Conservation (phyloP, 1,284 basidiomycete species). For the Ustilago hordei region DNA sequence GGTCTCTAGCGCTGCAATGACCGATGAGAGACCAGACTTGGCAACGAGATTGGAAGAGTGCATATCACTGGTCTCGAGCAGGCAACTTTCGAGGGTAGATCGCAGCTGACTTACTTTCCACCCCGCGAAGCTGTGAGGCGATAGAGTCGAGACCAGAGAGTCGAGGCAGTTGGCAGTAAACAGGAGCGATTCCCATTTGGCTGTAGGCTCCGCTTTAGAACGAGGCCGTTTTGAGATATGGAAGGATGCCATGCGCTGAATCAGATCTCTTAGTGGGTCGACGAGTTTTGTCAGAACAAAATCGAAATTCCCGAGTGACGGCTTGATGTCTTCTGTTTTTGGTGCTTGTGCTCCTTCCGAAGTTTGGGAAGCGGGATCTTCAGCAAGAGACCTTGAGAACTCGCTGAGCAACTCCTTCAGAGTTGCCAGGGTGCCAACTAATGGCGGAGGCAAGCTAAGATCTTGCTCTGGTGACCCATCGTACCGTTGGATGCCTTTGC, state of each 20-base stretch:
- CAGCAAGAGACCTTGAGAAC: constrained; percentile 45
- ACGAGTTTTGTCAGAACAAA: constrained; percentile 50
- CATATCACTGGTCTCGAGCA: constrained; percentile 5
- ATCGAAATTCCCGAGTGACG: constrained; percentile 36
- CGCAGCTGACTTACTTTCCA: constrained; percentile 21
- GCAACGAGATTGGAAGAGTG: constrained; percentile 28
- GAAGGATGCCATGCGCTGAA: constrained; percentile 32
- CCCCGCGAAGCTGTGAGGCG: constrained; percentile 20
- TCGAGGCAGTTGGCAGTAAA: constrained; percentile 54
- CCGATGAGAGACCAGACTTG: constrained; percentile 16
- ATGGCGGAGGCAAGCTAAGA: constrained; percentile 43
- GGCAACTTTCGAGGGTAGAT: not conserved
- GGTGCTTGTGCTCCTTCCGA: not conserved
- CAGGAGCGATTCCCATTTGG: constrained; percentile 46
- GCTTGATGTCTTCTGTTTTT: not conserved
- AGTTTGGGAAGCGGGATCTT: constrained; percentile 7
- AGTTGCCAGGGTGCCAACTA: constrained; percentile 41
- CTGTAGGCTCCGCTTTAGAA: constrained; percentile 15
- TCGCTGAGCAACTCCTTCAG: constrained; percentile 59
- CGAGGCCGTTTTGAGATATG: constrained; percentile 22
- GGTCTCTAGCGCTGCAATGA: constrained; percentile 10
- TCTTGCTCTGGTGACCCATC: constrained; percentile 34
- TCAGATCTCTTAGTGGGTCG: constrained; percentile 48
- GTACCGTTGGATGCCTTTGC: constrained; percentile 45
- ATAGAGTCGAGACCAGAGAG: constrained; percentile 28